Evolutionary conservation across 495 filamentous ascomycete species (phyloP), one percentile per base, ranked within the genome.

Genomic region (Aspergillus bridgeri): DNA sequence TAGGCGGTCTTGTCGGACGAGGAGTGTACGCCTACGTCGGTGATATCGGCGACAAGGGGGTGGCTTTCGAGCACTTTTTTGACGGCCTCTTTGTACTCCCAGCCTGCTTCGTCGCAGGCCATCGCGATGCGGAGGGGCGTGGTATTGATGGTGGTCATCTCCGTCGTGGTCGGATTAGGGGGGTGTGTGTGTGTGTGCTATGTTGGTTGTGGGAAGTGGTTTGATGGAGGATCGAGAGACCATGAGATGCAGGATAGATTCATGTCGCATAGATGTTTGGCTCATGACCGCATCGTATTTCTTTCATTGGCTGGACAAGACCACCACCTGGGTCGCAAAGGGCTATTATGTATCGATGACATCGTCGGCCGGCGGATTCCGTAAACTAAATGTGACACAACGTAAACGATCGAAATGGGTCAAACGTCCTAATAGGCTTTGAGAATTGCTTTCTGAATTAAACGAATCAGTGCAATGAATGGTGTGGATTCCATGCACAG

Each of bases 1-100:
- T 90, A 90, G 17, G 85, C 84, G 17, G 84, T 89, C 62, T 86
- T 87, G 79, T 89, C 86, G 48, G 72, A 59, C 18, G 74, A 55
- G 25, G 74, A 69, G 53, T 76, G 69, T 22, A 87, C 85, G 23
- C 81, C 81, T 33, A 82, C 75, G 64, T 90, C 87, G 57, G 78
- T 73, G 19, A 90, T 79, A 48, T 75, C 78, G 33, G 69, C 67
- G 61, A 90, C 85, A 53, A 78, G 78, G 1, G 81, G 74, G 68
- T 86, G 73, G 5, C 72, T 66, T 44, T 81, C 74, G 58, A 90
- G 81, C 68, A 87, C 84, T 33, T 73, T 72, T 61, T 83, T 87
- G 74, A 90, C 81, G 58, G 82, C 81, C 69, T 78, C 76, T 70
- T 90, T 90, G 79, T 89, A 89, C 63, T 66, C 68, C 67, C 81